These are phyloP conservation scores for Termitomyces sp. DNA, from an alignment of 768 basidiomycete genomes.

Conservation along the genomic window DNA sequence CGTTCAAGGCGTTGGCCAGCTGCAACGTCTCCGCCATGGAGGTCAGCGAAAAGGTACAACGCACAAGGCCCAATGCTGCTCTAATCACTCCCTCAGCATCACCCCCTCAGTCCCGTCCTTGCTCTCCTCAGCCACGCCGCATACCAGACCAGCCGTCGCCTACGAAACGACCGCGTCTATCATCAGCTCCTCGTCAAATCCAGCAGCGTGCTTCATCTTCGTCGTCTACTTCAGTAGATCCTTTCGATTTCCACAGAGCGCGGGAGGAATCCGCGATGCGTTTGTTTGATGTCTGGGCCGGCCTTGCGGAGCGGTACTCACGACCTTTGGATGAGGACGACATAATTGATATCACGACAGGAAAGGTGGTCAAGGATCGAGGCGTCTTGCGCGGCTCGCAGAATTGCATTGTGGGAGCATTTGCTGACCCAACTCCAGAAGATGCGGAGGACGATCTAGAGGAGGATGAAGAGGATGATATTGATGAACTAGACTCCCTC, in stretches of 20 bases:
- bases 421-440: conserved; percentile 34
- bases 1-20: neutral
- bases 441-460: conserved; percentile 33
- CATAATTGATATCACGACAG: conserved; percentile 65
- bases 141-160: conserved; percentile 36
- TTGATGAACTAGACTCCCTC: conserved; percentile 59
- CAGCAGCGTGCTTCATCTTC: conserved; percentile 28
- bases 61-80: conserved; percentile 16
- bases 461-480: conserved; percentile 48
- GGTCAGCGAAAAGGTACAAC: neutral
- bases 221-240: conserved; percentile 14
- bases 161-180: conserved; percentile 46
- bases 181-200: conserved; percentile 38
- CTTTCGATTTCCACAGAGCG: conserved; percentile 46
- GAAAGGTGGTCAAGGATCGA: conserved; percentile 62
- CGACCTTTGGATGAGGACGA: conserved; percentile 74
- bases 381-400: conserved; percentile 53
- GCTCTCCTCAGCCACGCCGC: conserved; percentile 14
- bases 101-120: conserved; percentile 33
- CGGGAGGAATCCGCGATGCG: conserved; percentile 55
- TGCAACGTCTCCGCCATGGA: neutral
- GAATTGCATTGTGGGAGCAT: conserved; percentile 49
- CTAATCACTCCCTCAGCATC: conserved; percentile 54
- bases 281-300: conserved; percentile 60
- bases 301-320: conserved; percentile 65